Evolutionary conservation across 495 filamentous ascomycete species (phyloP).

Genomic region (Hypoxylon cercidicola): DNA sequence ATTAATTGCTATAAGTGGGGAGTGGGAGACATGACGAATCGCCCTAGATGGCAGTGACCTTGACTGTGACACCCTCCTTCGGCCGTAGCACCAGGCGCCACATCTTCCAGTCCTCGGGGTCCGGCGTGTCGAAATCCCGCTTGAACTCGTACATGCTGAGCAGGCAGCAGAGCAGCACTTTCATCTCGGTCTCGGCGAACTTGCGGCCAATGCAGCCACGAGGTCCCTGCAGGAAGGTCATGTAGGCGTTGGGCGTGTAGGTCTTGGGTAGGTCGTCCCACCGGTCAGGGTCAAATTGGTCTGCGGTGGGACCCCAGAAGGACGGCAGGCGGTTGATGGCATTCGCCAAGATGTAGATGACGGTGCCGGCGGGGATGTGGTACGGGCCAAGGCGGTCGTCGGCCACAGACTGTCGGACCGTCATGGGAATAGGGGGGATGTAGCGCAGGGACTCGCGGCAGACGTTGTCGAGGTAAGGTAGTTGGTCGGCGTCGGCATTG

Average conservation of each 20-base stretch:
- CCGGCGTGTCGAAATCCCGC: slow-evolving; percentile 49
- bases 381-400: slow-evolving; percentile 45
- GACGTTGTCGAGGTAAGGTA: slow-evolving; percentile 57
- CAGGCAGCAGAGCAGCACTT: slow-evolving; percentile 49
- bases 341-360: slow-evolving; percentile 51
- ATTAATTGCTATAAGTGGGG: slow-evolving; percentile 1
- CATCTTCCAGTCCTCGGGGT: slow-evolving; percentile 65
- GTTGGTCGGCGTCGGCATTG: slow-evolving; percentile 41
- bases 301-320: slow-evolving; percentile 51
- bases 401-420: slow-evolving; percentile 47
- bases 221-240: slow-evolving; percentile 54
- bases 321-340: slow-evolving; percentile 51
- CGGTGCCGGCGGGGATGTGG: slow-evolving; percentile 44
- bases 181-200: slow-evolving; percentile 56
- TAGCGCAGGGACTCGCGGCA: slow-evolving; percentile 61
- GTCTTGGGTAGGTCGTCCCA: slow-evolving; percentile 50
- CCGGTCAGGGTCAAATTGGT: slow-evolving; percentile 53
- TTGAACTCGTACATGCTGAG: slow-evolving; percentile 51
- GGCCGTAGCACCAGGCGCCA: slow-evolving; percentile 63
- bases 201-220: slow-evolving; percentile 53
- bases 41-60: slow-evolving; percentile 45
- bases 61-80: slow-evolving; percentile 59
- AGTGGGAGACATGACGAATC: background rate
- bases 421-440: slow-evolving; percentile 59
- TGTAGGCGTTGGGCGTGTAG: slow-evolving; percentile 47